phyloP scores from a whole-genome alignment of 2,329 filamentous ascomycete genomes.

The Torrubiella hemipterigena region DNA sequence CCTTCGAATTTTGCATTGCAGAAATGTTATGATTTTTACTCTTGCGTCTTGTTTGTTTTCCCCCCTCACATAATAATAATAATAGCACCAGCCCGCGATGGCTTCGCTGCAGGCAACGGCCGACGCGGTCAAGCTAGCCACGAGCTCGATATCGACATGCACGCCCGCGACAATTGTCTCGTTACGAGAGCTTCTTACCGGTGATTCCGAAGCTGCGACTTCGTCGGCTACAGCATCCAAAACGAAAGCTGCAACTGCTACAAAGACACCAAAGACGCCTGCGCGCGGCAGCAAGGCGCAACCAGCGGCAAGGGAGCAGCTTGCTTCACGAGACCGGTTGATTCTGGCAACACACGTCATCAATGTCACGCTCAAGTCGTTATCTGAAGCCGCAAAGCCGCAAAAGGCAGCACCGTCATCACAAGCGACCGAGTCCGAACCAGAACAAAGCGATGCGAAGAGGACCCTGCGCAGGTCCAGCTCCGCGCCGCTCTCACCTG shows the following conservation, averaged over 20 bases:
- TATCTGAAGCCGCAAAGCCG: slow-evolving; percentile 54
- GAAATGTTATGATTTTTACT: background rate
- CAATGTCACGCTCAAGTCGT: slow-evolving; percentile 55
- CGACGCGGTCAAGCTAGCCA: slow-evolving; percentile 41
- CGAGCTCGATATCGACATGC: slow-evolving; percentile 41
- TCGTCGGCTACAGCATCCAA: slow-evolving; percentile 10
- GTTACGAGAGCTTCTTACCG: slow-evolving; percentile 33
- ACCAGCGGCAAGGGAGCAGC: slow-evolving; percentile 16
- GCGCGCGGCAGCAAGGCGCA: slow-evolving; percentile 12
- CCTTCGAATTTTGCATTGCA: background rate
- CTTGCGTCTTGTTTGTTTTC: too few relatives aligned
- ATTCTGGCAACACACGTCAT: slow-evolving; percentile 61
- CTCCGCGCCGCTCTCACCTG: slow-evolving; percentile 46
- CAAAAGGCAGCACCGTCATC: slow-evolving; percentile 18
- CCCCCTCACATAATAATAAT: slow-evolving; percentile 1
- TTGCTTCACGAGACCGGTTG: slow-evolving; percentile 41
- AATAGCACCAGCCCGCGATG: slow-evolving; percentile 18
- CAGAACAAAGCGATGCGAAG: slow-evolving; percentile 22
- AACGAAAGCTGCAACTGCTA: slow-evolving; percentile 13
- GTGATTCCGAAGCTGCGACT: slow-evolving; percentile 16
- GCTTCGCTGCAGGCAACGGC: slow-evolving; percentile 28
- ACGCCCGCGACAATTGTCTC: slow-evolving; percentile 34
- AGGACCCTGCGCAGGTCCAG: slow-evolving; percentile 38
- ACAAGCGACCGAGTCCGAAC: slow-evolving; percentile 21
- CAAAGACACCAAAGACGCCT: slow-evolving; percentile 14